Evolutionary conservation across 1,284 basidiomycete genomes (phyloP), one percentile per base, ranked within the genome.

Genomic region (Uromyces viciae-fabae): DNA sequence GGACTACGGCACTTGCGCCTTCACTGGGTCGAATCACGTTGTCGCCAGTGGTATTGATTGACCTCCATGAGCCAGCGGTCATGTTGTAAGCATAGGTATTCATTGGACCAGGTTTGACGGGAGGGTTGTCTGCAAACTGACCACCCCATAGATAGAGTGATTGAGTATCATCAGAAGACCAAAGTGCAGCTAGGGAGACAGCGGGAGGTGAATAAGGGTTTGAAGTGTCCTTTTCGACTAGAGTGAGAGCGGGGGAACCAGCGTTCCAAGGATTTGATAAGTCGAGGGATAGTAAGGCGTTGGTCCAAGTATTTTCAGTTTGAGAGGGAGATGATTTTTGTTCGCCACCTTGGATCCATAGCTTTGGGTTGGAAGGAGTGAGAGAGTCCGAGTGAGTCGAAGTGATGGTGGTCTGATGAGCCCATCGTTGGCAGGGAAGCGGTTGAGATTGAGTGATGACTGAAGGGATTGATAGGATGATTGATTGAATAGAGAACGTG

Each of bases 261-360:
- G 83, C 83, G 15, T 68, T 58, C 82, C 82, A 84, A 36, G 84
- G 82, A 15, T 64, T 74, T 3, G 81, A 75, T 0, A 85, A 69
- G 38, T 83, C 82, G 2, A 85, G 49, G 22, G 82, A 66, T 14
- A 84, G 82, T 28, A 85, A 82, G 46, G 84, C 84, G 75, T 85
- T 85, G 3, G 84, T 84, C 82, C 84, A 84, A 38, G 82, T 82
- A 42, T 82, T 79, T 8, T 14, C n/a, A 1, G 76, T 81, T 71
- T 83, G 83, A 15, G 75, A 80, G 19, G 69, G 58, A 3, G 40
- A 52, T 11, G 82, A 82, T 72, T 75, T 82, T 0, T 82, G 81
- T 46, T 85, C 81, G 8, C 84, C 84, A 14, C 84, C 83, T 36
- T 82, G 82, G 73, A 83, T 83, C 56, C 69, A 84, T 15, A 83